Conservation (phyloP, 208 protist species). For the Lotmaria passim region DNA sequence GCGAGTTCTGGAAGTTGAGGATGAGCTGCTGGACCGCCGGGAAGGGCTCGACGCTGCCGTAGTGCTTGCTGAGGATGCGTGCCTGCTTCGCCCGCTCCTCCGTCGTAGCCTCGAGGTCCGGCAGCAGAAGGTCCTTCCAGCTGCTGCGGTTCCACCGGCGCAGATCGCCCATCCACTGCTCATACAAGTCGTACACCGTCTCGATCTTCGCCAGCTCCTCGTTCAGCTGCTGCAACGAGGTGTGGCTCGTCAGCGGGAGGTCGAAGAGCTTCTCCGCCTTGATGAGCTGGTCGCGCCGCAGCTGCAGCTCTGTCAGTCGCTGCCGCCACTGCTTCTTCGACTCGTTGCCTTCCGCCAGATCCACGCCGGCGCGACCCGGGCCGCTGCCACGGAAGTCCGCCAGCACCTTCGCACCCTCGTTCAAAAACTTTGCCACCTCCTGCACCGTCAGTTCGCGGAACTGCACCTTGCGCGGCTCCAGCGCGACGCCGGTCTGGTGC, state of each 20-base stretch:
- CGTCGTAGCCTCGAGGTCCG: conserved; percentile 94
- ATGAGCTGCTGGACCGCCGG: conserved; percentile 92
- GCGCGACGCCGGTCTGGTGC: conserved; percentile 69
- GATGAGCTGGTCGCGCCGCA: conserved; percentile 90
- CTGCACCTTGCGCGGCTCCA: conserved; percentile 93
- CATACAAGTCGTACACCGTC: conserved; percentile 95
- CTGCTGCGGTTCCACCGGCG: conserved; percentile 96
- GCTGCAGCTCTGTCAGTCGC: conserved; percentile 71
- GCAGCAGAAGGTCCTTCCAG: conserved; percentile 97
- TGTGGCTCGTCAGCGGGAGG: conserved; percentile 94
- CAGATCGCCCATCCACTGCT: conserved; percentile 90
- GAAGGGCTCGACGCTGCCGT: conserved; percentile 90
- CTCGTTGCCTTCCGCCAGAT: conserved; percentile 92
- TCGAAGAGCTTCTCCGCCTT: conserved; percentile 97
- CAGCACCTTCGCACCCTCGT: conserved; percentile 54
- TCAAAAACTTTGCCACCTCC: conserved; percentile 88
- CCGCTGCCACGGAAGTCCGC: conserved; percentile 85
- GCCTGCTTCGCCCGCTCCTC: conserved; percentile 91
- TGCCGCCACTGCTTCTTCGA: conserved; percentile 89
- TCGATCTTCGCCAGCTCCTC: conserved; percentile 88
- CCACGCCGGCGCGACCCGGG: conserved; percentile 79
- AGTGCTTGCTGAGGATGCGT: conserved; percentile 84
- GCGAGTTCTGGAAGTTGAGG: conserved; percentile 94
- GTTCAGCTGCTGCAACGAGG: conserved; percentile 92
- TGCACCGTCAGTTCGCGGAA: conserved; percentile 94